A percentile compares a stretch with the other conserved stretches of the same genome.
Evolutionary conservation across 768 basidiomycete genomes (phyloP).

Genomic region (Daedaleopsis sinensis): DNA sequence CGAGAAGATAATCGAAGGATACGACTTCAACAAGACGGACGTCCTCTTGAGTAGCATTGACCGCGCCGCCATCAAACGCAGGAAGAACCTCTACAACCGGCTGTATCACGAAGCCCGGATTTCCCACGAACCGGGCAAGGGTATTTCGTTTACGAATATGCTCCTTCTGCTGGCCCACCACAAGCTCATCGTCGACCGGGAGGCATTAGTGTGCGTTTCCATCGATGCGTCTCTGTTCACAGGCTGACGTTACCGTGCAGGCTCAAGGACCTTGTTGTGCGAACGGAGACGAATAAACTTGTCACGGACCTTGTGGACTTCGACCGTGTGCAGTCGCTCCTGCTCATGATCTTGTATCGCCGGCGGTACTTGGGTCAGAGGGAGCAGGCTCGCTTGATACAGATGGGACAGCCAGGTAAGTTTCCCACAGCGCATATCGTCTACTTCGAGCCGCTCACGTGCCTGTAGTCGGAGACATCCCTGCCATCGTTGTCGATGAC

Average conservation of each 20-base stretch:
- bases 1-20: conserved; percentile 44
- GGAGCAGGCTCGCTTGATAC: conserved; percentile 41
- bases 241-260: conserved; percentile 42
- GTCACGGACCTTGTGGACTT: conserved; percentile 85
- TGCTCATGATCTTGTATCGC: conserved; percentile 76
- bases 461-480: conserved; percentile 53
- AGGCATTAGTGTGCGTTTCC: conserved; percentile 78
- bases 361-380: conserved; percentile 62
- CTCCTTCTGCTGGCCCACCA: conserved; percentile 86
- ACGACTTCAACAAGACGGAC: conserved; percentile 69
- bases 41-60: conserved; percentile 66
- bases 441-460: not conserved
- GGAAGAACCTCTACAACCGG: conserved; percentile 71
- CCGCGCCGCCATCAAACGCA: conserved; percentile 58
- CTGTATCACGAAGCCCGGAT: conserved; percentile 88
- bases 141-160: conserved; percentile 92
- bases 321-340: conserved; percentile 79
- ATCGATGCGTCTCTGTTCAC: not conserved
- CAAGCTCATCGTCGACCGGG: conserved; percentile 87
- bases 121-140: conserved; percentile 67
- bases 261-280: conserved; percentile 75
- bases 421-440: not conserved
- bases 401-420: conserved; percentile 47
- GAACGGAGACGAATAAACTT: conserved; percentile 76
- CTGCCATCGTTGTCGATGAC: conserved; percentile 69